These are phyloP conservation scores for Endocladia muricata DNA, from an alignment of 31 red algal genomes.

Conservation along the genomic window DNA sequence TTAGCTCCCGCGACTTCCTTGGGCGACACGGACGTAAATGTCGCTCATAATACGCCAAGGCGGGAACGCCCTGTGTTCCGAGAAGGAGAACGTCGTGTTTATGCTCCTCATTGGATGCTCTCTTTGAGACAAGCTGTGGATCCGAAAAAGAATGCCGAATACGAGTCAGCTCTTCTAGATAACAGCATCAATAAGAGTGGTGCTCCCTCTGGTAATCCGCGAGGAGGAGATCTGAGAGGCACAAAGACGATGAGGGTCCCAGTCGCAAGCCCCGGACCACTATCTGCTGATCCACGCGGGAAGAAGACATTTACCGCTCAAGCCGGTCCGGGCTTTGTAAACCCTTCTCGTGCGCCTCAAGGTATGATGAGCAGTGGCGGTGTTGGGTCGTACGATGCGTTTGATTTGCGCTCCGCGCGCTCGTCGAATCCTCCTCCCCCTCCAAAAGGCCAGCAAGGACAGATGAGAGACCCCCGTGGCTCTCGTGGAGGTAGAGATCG, in stretches of 20 bases:
- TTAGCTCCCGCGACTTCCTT: neutral
- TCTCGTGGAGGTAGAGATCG: conserved; percentile 34
- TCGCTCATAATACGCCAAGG: neutral
- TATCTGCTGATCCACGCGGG: conserved; percentile 4
- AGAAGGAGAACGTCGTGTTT: conserved; percentile 11
- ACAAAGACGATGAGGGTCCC: neutral
- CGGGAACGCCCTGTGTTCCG: neutral
- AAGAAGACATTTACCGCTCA: neutral
- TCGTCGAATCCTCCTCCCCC: conserved; percentile 38
- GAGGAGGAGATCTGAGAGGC: neutral
- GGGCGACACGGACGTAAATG: neutral
- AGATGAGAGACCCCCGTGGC: conserved; percentile 3
- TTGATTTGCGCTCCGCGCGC: conserved; percentile 40
- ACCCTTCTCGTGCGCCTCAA: neutral
- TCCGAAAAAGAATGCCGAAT: neutral
- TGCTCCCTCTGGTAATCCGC: neutral
- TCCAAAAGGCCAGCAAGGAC: neutral
- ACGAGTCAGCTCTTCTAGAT: neutral
- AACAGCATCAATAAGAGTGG: neutral
- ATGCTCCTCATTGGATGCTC: neutral
- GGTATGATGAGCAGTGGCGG: neutral
- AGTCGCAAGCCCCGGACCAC: neutral
- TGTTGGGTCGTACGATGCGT: conserved; percentile 25
- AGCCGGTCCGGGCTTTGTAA: neutral
- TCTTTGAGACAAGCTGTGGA: neutral